Percentiles rank a stretch among this genome's conserved stretches.
Evolutionary conservation across 371 early-diverging fungal species (phyloP).

Genomic region (Mucor circinelloides): DNA sequence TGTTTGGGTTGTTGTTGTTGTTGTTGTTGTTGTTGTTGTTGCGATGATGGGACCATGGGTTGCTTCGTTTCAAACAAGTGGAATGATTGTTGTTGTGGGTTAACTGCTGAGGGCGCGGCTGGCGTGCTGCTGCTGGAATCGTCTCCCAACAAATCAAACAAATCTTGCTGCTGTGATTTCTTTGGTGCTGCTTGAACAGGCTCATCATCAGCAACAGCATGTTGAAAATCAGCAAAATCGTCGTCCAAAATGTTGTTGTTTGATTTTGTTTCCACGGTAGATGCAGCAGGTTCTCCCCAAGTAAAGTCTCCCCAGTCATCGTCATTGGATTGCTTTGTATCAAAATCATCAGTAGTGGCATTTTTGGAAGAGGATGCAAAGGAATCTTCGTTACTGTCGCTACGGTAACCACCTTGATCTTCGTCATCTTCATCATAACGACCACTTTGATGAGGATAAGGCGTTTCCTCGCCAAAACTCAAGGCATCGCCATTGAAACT

Average conservation of each 20-base stretch:
- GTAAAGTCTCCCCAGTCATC: slow-evolving; percentile 63
- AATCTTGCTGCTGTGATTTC: slow-evolving; percentile 23
- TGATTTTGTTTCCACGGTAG: not conserved
- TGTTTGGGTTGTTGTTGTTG: slow-evolving; percentile 10
- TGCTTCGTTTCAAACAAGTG: slow-evolving; percentile 4
- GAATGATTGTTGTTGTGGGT: slow-evolving; percentile 5
- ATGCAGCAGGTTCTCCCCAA: slow-evolving; percentile 33
- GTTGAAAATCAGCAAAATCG: slow-evolving; percentile 69
- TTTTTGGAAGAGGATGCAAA: not conserved
- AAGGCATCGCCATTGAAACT: slow-evolving; percentile 37
- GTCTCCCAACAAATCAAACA: slow-evolving; percentile 50
- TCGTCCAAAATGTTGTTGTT: slow-evolving; percentile 18
- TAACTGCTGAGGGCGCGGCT: not conserved
- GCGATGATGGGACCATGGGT: slow-evolving; percentile 19
- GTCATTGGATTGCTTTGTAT: slow-evolving; percentile 13
- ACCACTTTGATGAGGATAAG: slow-evolving; percentile 24
- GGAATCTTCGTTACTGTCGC: not conserved
- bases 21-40: slow-evolving; percentile 14
- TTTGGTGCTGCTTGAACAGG: slow-evolving; percentile 9
- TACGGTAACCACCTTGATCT: slow-evolving; percentile 5
- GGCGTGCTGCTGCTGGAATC: slow-evolving; percentile 10
- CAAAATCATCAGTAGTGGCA: not conserved
- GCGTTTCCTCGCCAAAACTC: slow-evolving; percentile 30
- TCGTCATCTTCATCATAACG: slow-evolving; percentile 35
- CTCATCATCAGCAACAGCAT: slow-evolving; percentile 41